Conservation (phyloP, 192 early-diverging fungal genomes). For the Backusella sp. region DNA sequence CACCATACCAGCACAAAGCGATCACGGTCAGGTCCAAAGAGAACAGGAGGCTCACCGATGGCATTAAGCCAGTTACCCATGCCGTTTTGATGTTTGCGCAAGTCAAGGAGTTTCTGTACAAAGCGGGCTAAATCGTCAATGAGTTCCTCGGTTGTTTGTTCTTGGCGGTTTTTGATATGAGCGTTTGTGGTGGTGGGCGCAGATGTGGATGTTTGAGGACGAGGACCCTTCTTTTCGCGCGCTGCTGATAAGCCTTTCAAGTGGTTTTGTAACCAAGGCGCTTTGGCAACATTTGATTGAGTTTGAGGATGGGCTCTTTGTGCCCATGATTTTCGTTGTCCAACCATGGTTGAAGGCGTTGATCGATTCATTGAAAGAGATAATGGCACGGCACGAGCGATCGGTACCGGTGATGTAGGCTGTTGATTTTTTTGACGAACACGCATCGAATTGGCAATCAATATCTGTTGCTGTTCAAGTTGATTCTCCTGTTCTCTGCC, state of each 20-base stretch:
- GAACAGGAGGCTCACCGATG: conserved; percentile 32
- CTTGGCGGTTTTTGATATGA: conserved; percentile 1
- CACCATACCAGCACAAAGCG: conserved; percentile 40
- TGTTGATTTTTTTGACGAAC: conserved; percentile 10
- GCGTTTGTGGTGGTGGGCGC: neutral
- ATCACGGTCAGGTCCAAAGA: conserved; percentile 4
- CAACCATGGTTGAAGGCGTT: neutral
- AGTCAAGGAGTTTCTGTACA: neutral
- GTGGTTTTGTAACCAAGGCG: conserved; percentile 20
- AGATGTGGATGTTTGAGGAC: neutral
- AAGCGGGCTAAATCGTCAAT: conserved; percentile 16
- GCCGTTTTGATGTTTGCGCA: neutral
- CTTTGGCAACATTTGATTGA: neutral
- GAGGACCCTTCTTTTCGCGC: neutral
- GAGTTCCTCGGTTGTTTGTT: conserved; percentile 17
- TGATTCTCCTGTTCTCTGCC: conserved; percentile 24
- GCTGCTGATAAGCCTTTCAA: conserved; percentile 13
- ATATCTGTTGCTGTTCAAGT: conserved; percentile 2
- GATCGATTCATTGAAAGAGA: neutral
- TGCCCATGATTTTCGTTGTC: conserved; percentile 21
- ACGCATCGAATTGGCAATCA: neutral
- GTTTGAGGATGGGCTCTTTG: conserved; percentile 21
- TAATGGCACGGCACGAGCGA: neutral
- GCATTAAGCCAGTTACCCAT: conserved; percentile 28
- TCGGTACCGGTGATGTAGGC: neutral